Conservation (phyloP, 108 stramenopile species). For the Schizochytrium sp. region DNA sequence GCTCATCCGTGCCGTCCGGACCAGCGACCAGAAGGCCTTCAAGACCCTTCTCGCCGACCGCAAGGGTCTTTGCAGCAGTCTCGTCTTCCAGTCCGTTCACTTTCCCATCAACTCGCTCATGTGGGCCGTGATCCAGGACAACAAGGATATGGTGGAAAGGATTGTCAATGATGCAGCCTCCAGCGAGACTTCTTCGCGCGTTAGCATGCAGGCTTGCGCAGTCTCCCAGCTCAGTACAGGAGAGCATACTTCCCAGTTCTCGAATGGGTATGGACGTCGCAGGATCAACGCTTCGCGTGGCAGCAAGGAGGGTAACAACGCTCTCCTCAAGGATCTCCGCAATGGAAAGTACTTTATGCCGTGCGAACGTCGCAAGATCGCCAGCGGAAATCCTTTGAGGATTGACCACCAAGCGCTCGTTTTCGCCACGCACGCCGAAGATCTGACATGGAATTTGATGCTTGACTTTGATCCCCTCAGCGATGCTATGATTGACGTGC, state of each 20-base stretch:
- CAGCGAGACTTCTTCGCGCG: neutral
- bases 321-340: neutral
- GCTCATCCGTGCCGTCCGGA: neutral
- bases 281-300: neutral
- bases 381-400: neutral
- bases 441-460: neutral
- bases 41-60: neutral
- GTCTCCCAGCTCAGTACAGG: neutral
- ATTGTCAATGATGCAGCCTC: too few species aligned
- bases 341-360: neutral
- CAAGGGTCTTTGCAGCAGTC: neutral
- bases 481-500: neutral
- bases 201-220: neutral
- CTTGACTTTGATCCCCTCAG: neutral
- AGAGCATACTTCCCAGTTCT: neutral
- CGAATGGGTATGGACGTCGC: neutral
- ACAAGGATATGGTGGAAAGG: neutral
- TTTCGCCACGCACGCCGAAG: too few species aligned
- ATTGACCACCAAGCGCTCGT: neutral
- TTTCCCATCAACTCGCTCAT: neutral
- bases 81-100: neutral
- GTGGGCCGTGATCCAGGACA: neutral
- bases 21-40: neutral
- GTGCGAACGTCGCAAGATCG: neutral
- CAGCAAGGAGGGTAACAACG: neutral